These are phyloP conservation scores for Pterula multifida DNA, from an alignment of 1,284 basidiomycete genomes.

Conservation along the genomic window DNA sequence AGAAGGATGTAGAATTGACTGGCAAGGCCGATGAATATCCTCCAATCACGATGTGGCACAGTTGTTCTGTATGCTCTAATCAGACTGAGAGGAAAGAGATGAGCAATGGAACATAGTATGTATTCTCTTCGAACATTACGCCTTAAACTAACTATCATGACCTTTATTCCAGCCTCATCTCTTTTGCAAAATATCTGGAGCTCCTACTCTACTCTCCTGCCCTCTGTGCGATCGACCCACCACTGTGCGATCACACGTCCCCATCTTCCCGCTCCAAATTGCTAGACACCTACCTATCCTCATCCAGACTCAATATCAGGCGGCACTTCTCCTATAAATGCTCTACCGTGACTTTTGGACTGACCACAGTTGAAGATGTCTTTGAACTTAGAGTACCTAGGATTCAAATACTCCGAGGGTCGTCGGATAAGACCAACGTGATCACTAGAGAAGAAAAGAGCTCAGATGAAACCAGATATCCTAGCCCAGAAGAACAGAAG, in stretches of 20 bases:
- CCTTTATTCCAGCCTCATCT: constrained; percentile 29
- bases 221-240: constrained; percentile 25
- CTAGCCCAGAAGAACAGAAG: constrained; percentile 26
- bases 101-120: constrained; percentile 48
- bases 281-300: constrained; percentile 22
- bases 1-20: constrained; percentile 9
- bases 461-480: neutral
- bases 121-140: constrained; percentile 5
- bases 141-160: constrained; percentile 2
- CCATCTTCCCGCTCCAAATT: constrained; percentile 20
- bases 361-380: constrained; percentile 37
- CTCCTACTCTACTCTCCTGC: constrained; percentile 47
- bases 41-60: constrained; percentile 38
- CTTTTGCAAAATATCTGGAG: constrained; percentile 59
- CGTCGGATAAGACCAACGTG: constrained; percentile 15
- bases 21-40: constrained; percentile 17
- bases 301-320: constrained; percentile 30
- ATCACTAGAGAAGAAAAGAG: neutral
- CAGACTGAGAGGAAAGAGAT: constrained; percentile 26
- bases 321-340: constrained; percentile 34
- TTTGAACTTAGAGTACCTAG: constrained; percentile 50
- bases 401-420: constrained; percentile 36
- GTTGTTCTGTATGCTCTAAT: constrained; percentile 39
- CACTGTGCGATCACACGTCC: constrained; percentile 43
- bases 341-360: constrained; percentile 31